A percentile compares a stretch with the other conserved stretches of the same genome.
These are phyloP conservation scores for Tuber umbilicatum DNA, from an alignment of 495 filamentous ascomycete species.

Conservation along the genomic window DNA sequence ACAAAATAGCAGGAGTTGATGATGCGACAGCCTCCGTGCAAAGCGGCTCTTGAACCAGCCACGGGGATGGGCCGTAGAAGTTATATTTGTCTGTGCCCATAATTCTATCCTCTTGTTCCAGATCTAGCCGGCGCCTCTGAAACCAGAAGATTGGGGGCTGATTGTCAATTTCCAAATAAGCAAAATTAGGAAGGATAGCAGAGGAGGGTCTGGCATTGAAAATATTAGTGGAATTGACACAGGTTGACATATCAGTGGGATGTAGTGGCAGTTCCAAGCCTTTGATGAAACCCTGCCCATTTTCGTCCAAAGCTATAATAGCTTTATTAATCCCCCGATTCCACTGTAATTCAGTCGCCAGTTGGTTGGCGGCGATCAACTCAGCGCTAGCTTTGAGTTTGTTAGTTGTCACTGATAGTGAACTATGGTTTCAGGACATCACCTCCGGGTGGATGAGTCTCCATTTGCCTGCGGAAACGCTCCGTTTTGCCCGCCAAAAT, in stretches of 20 bases:
- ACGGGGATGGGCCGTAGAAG: neutral
- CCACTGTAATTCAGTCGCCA: neutral
- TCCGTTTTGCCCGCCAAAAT: neutral
- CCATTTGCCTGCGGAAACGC: no score
- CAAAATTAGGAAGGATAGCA: neutral
- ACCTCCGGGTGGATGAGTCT: no score
- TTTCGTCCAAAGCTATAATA: neutral
- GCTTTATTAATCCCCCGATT: neutral
- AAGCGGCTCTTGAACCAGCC: no score
- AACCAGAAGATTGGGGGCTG: neutral
- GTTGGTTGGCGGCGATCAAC: neutral
- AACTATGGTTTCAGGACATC: neutral
- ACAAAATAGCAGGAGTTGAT: neutral
- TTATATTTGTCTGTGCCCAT: neutral
- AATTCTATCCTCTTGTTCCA: neutral
- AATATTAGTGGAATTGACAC: neutral
- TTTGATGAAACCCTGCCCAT: neutral
- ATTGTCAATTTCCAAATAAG: no score
- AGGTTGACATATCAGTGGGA: neutral
- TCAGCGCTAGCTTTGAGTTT: neutral
- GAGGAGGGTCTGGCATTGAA: neutral
- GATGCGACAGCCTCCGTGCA: neutral
- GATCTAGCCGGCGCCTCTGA: neutral
- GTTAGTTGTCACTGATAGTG: neutral
- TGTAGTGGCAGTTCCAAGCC: no score